phyloP scores from a whole-genome alignment of 495 filamentous ascomycete genomes.

The Hypoxylon subgilvum region DNA sequence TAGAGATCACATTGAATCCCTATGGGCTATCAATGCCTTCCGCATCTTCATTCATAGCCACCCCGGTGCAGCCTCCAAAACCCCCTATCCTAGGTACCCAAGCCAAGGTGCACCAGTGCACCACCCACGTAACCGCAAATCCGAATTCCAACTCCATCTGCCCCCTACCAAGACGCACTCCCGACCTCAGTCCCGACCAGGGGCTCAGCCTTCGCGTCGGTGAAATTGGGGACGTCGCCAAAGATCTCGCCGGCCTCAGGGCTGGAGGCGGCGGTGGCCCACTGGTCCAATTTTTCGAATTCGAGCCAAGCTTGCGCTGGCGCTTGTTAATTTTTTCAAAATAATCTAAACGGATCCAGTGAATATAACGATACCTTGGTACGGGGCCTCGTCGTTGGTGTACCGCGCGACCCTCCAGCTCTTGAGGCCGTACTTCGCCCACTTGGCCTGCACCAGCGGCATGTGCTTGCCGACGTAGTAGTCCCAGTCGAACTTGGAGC shows the following conservation, averaged over 20 bases:
- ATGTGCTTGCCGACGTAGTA: conserved; percentile 36
- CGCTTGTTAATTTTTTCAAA: too few relatives aligned
- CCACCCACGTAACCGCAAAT: neutral
- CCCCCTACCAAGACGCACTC: neutral
- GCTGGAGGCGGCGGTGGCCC: neutral
- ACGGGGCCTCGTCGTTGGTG: conserved; percentile 14
- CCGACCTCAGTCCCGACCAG: neutral
- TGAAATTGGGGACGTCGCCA: conserved; percentile 34
- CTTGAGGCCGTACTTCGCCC: conserved; percentile 30
- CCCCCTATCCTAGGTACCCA: too few relatives aligned
- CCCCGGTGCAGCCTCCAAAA: too few relatives aligned
- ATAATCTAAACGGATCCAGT: too few relatives aligned
- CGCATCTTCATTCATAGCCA: too few relatives aligned
- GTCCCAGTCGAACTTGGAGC: conserved; percentile 34
- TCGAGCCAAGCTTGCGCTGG: conserved; percentile 36
- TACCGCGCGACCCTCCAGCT: conserved; percentile 35
- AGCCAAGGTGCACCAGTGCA: too few relatives aligned
- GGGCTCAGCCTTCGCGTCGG: neutral
- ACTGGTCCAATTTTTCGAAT: conserved; percentile 19
- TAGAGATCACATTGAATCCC: too few relatives aligned
- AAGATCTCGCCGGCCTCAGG: conserved; percentile 19
- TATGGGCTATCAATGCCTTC: too few relatives aligned
- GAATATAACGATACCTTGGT: too few relatives aligned
- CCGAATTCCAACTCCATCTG: too few relatives aligned
- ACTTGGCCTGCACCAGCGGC: conserved; percentile 34